Percentiles rank a stretch among this genome's conserved stretches.
phyloP scores from a whole-genome alignment of 139 green algal genomes.

The Chlorella sp. region DNA sequence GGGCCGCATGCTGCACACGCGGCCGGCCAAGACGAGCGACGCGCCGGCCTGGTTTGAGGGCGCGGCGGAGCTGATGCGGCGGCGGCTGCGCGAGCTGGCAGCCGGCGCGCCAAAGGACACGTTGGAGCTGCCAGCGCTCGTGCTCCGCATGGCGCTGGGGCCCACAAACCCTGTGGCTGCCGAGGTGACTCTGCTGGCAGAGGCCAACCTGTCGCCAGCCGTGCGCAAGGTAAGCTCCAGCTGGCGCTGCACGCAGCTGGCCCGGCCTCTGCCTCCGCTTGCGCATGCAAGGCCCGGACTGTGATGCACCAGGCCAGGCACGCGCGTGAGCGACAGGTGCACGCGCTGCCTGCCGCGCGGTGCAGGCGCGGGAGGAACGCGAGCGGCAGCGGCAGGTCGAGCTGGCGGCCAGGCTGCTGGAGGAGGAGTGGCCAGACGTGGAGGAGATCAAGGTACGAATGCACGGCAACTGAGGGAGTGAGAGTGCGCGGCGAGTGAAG shows the following conservation, averaged over 20 bases:
- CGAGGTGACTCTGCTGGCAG: slow-evolving; percentile 25
- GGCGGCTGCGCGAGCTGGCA: slow-evolving; percentile 15
- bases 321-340: no score
- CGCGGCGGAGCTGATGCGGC: slow-evolving; percentile 16
- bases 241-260: no score
- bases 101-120: slow-evolving; percentile 34
- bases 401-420: slow-evolving; percentile 51
- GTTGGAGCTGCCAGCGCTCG: slow-evolving; percentile 16
- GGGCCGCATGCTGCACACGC: slow-evolving; percentile 30
- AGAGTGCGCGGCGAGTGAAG: no score
- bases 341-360: no score
- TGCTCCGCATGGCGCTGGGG: slow-evolving; percentile 30
- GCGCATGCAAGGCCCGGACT: no score
- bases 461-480: no score
- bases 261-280: no score
- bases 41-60: slow-evolving; percentile 58
- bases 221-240: background rate
- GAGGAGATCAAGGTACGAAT: slow-evolving; percentile 37
- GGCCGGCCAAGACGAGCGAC: slow-evolving; percentile 39
- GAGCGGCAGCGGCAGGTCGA: slow-evolving; percentile 19
- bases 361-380: slow-evolving; percentile 20
- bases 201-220: slow-evolving; percentile 50
- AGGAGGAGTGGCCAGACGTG: slow-evolving; percentile 61
- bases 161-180: slow-evolving; percentile 13
- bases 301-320: no score